Evolutionary conservation across 345 rosid species (phyloP), one percentile per base, ranked within the genome.

Genomic region (Viola odorata): DNA sequence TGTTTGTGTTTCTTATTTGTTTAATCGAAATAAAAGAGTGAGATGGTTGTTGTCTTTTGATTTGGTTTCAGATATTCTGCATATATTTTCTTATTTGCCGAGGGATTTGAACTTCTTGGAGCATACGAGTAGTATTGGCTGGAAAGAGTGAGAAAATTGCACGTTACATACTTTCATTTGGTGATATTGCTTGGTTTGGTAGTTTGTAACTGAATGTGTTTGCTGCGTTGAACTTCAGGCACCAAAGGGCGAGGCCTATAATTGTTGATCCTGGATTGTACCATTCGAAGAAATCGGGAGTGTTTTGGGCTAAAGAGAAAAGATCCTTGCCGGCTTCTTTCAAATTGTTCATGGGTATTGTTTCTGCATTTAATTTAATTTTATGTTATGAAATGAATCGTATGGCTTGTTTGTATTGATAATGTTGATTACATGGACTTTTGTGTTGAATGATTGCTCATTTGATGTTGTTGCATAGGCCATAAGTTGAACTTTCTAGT

Each of bases 231-330:
- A 60, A 50, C 58, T 66, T 75, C 80, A 92, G 96, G 83, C 41
- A 75, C 56, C 88, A 87, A 62, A 78, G 91, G 75, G 98, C 94
- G 49, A 85, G 88, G 70, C 98, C 96, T 12, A 87, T 92, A 55
- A 76, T 89, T 36, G 81, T 92, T 11, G 96, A 92, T 77, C 96
- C 96, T 10, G 96, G 91, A 61, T 76, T 92, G 78, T 92, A 92
- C 79, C 96, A 89, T 75, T 61, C 75, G 58, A 84, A 81, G 70
- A 92, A 87, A 75, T 87, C 94, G 60, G 80, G 85, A 62, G 94
- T 89, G 36, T 89, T 87, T 77, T 87, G 81, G 84, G 96, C 88
- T 14, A 89, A 87, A 72, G 96, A 92, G 80, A 87, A 80, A 58
- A 83, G 98, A 66, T 75, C 88, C 10, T 40, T 89, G 72, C 98